phyloP scores from a whole-genome alignment of 2,329 filamentous ascomycete genomes.

The Exophiala bonariae region DNA sequence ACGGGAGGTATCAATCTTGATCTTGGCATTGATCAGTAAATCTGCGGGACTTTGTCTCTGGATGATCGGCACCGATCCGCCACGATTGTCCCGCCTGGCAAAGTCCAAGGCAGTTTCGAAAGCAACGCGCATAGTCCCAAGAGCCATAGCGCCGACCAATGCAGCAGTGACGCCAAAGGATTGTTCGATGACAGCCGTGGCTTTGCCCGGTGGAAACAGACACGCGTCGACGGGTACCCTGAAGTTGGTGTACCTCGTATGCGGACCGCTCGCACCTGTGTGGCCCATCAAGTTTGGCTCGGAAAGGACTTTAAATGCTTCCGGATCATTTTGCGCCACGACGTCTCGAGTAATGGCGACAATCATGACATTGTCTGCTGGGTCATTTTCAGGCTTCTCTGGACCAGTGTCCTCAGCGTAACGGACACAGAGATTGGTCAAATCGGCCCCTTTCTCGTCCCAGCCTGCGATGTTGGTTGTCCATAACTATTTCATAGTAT shows the following conservation, averaged over 20 bases:
- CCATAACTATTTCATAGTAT: slow-evolving; percentile 55
- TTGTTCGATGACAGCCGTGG: slow-evolving; percentile 41
- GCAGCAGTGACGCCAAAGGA: slow-evolving; percentile 48
- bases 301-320: slow-evolving; percentile 47
- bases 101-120: slow-evolving; percentile 55
- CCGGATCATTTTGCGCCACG: slow-evolving; percentile 43
- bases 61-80: slow-evolving; percentile 47
- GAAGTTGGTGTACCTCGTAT: slow-evolving; percentile 49
- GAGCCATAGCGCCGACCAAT: slow-evolving; percentile 55
- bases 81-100: slow-evolving; percentile 46
- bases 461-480: slow-evolving; percentile 56
- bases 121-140: slow-evolving; percentile 53
- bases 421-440: slow-evolving; percentile 55
- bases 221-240: slow-evolving; percentile 49
- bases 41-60: slow-evolving; percentile 53
- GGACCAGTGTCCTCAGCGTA: slow-evolving; percentile 29
- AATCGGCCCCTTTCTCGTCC: slow-evolving; percentile 53
- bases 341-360: slow-evolving; percentile 50
- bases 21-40: slow-evolving; percentile 53
- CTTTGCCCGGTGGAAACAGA: slow-evolving; percentile 46
- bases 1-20: slow-evolving; percentile 49
- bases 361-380: slow-evolving; percentile 45
- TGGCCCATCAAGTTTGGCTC: slow-evolving; percentile 50
- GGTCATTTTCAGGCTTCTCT: slow-evolving; percentile 28
- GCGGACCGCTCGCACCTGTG: slow-evolving; percentile 49